These are phyloP conservation scores for Mycena alexandri DNA, from an alignment of 768 basidiomycete species.

Conservation along the genomic window DNA sequence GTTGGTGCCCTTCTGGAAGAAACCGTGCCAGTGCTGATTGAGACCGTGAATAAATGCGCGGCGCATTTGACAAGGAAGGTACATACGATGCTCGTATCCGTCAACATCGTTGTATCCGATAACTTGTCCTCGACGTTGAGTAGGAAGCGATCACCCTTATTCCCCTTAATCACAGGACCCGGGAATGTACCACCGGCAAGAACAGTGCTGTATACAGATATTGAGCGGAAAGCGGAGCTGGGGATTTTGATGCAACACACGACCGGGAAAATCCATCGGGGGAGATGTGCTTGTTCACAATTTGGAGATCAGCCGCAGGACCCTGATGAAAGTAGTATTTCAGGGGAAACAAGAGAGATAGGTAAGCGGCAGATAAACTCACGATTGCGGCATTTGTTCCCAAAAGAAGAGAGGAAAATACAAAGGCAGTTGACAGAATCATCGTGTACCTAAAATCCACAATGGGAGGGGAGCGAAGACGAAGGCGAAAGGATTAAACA, in stretches of 20 bases:
- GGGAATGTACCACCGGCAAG: slow-evolving; percentile 20
- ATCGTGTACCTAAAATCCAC: too few species aligned
- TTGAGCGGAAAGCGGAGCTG: too few species aligned
- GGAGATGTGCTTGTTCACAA: slow-evolving; percentile 11
- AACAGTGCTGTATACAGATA: background rate
- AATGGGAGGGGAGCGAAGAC: background rate
- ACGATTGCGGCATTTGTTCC: slow-evolving; percentile 13
- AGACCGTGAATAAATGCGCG: background rate
- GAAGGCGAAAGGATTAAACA: background rate
- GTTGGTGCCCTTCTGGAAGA: slow-evolving; percentile 41
- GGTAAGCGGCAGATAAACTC: background rate
- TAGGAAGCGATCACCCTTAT: slow-evolving; percentile 41
- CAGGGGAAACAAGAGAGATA: background rate
- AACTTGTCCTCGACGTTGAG: slow-evolving; percentile 56
- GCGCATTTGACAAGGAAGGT: background rate
- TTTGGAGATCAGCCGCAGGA: background rate
- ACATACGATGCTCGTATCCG: slow-evolving; percentile 55
- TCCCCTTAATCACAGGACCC: slow-evolving; percentile 35
- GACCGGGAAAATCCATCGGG: slow-evolving; percentile 16
- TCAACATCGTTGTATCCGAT: slow-evolving; percentile 52
- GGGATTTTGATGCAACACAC: background rate
- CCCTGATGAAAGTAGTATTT: background rate
- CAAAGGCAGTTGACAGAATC: slow-evolving; percentile 7
- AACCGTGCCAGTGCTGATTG: slow-evolving; percentile 43
- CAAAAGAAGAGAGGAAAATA: background rate